Base-by-base conservation (phyloP, 208 protist genomes). In the Crithidia acanthocephali region DNA sequence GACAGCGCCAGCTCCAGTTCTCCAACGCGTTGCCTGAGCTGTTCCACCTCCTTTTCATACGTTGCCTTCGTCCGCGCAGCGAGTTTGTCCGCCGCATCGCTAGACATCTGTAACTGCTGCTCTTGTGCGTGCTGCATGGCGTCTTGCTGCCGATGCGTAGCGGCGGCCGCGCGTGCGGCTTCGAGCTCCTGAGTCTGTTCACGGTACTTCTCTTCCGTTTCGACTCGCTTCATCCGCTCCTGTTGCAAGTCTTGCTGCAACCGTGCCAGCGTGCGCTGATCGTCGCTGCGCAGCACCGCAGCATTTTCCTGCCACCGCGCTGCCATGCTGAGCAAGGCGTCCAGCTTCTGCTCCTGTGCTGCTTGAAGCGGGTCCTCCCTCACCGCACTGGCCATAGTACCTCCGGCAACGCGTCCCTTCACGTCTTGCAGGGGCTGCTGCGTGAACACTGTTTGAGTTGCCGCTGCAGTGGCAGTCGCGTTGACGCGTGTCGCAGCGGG, bases 211-310 rank as follows among this genome's bases (percentile, higher is more conserved):
- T 44, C 55, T 37, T 69, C 74, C 32, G 61, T 50, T 28, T 73
- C 50, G 40, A 66, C 18, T 20, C 60, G 66, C 8, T 42, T 33
- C 55, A 27, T 30, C 0, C 57, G 75, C 32, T 61, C 68, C 9
- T 59, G 32, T 42, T 66, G 66, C 13, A 74, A 32, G 9, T 57
- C 72, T 20, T 48, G 55, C 48, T 74, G 58, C n/a, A 79, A 52
- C n/a, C 66, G 7, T 16, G 8, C 1, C n/a, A 40, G 4, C 2
- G 42, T 40, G 25, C 27, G 32, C 8, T 23, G 42, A 20, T 64
- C 27, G 0, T 52, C 59, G 20, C 20, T 22, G 10, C 11, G 44
- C 7, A 37, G 6, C 13, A 18, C 59, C 33, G 37, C 44, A n/a
- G 25, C 23, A 6, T 25, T 18, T 22, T 51, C 40, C 51, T 37